phyloP scores from a whole-genome alignment of 1,284 basidiomycete species.

The Cutaneotrichosporon arboriforme region DNA sequence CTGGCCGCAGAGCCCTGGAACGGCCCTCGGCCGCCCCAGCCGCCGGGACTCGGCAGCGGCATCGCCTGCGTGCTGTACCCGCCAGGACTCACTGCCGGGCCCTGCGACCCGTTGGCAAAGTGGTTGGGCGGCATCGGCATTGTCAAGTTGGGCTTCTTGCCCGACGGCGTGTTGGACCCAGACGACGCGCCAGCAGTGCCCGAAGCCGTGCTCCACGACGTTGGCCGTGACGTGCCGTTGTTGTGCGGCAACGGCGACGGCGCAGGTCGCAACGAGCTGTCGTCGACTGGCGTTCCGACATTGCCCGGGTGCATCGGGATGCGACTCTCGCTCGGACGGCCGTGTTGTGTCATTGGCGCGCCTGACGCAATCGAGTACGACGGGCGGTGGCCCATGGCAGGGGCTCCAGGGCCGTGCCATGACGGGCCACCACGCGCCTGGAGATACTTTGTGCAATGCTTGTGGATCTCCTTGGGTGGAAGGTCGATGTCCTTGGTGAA shows the following conservation, averaged over 20 bases:
- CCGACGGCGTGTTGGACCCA: conserved; percentile 1
- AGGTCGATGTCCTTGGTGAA: conserved; percentile 75
- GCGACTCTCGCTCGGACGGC: no score
- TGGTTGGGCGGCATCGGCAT: conserved; percentile 14
- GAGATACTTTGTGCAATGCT: conserved; percentile 77
- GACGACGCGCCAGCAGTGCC: neutral
- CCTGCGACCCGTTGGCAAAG: conserved; percentile 11
- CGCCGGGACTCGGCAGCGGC: conserved; percentile 20
- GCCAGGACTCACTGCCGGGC: neutral
- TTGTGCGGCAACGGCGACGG: neutral
- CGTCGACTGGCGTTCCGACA: conserved; percentile 1
- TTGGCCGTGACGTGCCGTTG: neutral
- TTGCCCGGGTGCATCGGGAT: neutral
- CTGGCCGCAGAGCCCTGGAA: conserved; percentile 31
- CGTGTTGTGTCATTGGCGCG: no score
- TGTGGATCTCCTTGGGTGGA: conserved; percentile 81
- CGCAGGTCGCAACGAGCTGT: conserved; percentile 1
- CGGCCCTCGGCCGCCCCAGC: conserved; percentile 24
- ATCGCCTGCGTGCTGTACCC: conserved; percentile 1
- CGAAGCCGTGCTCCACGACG: conserved; percentile 4
- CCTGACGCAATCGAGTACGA: no score
- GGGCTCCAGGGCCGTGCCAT: neutral
- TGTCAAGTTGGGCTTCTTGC: neutral
- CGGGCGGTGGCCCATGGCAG: neutral
- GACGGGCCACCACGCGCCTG: conserved; percentile 17